phyloP scores from a whole-genome alignment of 768 basidiomycete genomes.

The Tulasnella sp. region DNA sequence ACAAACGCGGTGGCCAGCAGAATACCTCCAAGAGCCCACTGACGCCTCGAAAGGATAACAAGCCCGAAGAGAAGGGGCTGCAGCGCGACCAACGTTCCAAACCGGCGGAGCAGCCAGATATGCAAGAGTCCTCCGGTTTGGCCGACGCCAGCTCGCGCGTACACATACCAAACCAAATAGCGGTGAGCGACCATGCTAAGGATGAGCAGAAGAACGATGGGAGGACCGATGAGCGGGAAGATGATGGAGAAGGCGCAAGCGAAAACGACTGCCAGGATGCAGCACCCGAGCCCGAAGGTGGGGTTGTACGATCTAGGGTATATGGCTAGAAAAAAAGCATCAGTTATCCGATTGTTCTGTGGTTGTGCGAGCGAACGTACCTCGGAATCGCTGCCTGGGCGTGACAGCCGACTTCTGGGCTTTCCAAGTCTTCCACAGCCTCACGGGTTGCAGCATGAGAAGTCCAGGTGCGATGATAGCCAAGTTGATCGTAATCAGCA shows the following conservation, averaged over 20 bases:
- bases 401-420: conserved; percentile 66
- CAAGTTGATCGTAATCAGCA: conserved; percentile 62
- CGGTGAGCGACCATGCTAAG: conserved; percentile 77
- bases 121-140: conserved; percentile 76
- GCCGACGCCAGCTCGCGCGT: conserved; percentile 64
- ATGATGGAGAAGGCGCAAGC: conserved; percentile 73
- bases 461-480: conserved; percentile 73
- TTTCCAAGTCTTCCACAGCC: conserved; percentile 60
- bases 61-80: conserved; percentile 78
- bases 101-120: conserved; percentile 73
- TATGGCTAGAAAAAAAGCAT: conserved; percentile 53
- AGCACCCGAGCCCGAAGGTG: conserved; percentile 65
- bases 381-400: conserved; percentile 76
- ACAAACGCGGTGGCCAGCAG: conserved; percentile 59
- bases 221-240: conserved; percentile 76
- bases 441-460: conserved; percentile 70
- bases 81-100: conserved; percentile 69
- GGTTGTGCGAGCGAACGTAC: conserved; percentile 48
- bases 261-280: conserved; percentile 69
- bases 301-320: conserved; percentile 75
- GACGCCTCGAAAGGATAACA: conserved; percentile 63
- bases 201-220: conserved; percentile 65
- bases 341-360: conserved; percentile 6
- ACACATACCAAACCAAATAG: conserved; percentile 77
- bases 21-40: conserved; percentile 75